Evolutionary conservation across 352 stramenopile genomes (phyloP).

Genomic region (Globisporangium lucens): DNA sequence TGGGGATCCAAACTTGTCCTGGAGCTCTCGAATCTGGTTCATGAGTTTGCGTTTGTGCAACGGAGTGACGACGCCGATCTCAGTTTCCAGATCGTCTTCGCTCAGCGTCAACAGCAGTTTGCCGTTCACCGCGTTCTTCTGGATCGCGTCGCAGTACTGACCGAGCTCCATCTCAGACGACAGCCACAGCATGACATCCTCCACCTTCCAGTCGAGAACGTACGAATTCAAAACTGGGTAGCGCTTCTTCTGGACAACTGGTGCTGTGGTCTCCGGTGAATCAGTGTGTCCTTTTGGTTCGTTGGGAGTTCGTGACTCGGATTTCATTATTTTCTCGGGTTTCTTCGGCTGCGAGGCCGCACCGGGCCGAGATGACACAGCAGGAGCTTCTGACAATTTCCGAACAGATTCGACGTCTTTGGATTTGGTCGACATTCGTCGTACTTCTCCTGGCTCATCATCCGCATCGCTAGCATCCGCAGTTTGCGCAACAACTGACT

Average conservation of each 20-base stretch:
- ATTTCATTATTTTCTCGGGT: background rate
- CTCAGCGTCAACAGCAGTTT: slow-evolving; percentile 41
- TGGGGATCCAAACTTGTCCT: slow-evolving; percentile 30
- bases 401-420: background rate
- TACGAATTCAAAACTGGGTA: slow-evolving; percentile 14
- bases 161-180: slow-evolving; percentile 41
- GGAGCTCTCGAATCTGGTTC: slow-evolving; percentile 37
- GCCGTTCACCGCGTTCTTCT: slow-evolving; percentile 40
- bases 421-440: background rate
- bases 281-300: background rate
- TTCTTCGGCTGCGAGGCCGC: background rate
- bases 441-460: too few relatives aligned
- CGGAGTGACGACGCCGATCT: slow-evolving; percentile 30
- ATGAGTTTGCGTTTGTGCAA: slow-evolving; percentile 49
- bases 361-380: background rate
- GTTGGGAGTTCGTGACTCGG: background rate
- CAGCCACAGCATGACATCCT: slow-evolving; percentile 48
- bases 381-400: background rate
- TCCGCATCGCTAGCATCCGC: background rate
- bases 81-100: slow-evolving; percentile 31
- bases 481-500: background rate
- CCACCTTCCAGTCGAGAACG: slow-evolving; percentile 48
- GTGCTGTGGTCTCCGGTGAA: background rate
- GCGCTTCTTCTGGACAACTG: background rate
- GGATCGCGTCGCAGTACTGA: slow-evolving; percentile 34